Conservation (phyloP, 257 asterid genomes). For the Lycium barbarum region DNA sequence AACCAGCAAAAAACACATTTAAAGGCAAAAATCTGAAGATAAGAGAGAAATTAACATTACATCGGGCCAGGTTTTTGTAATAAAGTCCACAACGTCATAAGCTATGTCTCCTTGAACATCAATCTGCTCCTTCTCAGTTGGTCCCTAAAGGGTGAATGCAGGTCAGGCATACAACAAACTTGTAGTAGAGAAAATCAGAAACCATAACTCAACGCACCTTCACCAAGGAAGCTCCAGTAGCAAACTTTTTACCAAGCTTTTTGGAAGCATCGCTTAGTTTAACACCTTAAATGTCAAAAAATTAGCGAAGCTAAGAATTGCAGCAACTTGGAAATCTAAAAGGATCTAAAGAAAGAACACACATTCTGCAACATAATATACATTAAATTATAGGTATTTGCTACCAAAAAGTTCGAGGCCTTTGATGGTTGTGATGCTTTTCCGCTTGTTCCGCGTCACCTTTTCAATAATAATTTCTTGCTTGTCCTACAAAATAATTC, state of each 20-base stretch:
- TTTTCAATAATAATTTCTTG: conserved; percentile 93
- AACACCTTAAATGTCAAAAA: conserved; percentile 62
- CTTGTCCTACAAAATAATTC: conserved; percentile 67
- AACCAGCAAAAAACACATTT: background rate
- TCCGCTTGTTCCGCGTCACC: conserved; percentile 90
- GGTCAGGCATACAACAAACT: conserved; percentile 7
- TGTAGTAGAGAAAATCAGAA: background rate
- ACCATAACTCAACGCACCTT: conserved; percentile 58
- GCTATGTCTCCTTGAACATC: conserved; percentile 98
- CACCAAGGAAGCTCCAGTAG: conserved; percentile 96
- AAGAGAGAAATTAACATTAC: conserved; percentile 52
- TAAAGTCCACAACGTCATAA: conserved; percentile 90
- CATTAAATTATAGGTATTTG: conserved; percentile 10
- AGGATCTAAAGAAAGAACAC: conserved; percentile 24
- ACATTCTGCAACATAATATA: conserved; percentile 20
- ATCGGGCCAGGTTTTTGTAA: conserved; percentile 93
- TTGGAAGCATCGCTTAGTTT: conserved; percentile 94
- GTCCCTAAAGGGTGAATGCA: conserved; percentile 62
- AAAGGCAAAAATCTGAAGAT: background rate
- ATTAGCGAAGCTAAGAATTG: conserved; percentile 10
- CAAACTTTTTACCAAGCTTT: conserved; percentile 97
- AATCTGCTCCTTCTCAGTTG: conserved; percentile 97
- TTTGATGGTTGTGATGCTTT: conserved; percentile 93
- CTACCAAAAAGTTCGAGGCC: conserved; percentile 94
- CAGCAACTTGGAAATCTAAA: conserved; percentile 25